Conservation (phyloP, 441 rosid genomes). For the Breynia disticha region DNA sequence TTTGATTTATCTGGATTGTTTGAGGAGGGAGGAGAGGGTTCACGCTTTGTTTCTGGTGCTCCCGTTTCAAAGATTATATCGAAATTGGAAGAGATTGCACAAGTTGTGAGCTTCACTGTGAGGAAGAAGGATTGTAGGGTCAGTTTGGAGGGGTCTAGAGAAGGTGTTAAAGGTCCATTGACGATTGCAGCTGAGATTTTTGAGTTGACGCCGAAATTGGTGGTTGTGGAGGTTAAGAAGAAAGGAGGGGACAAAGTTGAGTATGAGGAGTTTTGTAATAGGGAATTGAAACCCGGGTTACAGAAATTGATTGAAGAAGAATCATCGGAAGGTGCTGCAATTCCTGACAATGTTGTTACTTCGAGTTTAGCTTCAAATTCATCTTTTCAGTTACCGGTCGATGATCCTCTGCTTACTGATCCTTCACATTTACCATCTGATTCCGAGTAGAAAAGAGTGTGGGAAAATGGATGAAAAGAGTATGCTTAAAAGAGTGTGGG, state of each 20-base stretch:
- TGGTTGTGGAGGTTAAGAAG: constrained; percentile 78
- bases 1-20: constrained; percentile 75
- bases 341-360: constrained; percentile 11
- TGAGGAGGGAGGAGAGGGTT: constrained; percentile 65
- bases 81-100: constrained; percentile 82
- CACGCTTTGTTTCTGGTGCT: constrained; percentile 69
- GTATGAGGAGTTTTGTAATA: constrained; percentile 64
- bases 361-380: constrained; percentile 8
- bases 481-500: constrained; percentile 28
- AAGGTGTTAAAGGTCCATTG: constrained; percentile 72
- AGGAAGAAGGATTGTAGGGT: constrained; percentile 79
- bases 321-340: constrained; percentile 21
- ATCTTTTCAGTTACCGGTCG: not conserved
- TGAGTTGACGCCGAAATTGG: constrained; percentile 69
- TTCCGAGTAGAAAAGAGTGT: constrained; percentile 48
- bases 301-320: constrained; percentile 46
- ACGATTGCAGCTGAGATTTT: constrained; percentile 77
- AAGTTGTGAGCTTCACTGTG: constrained; percentile 63
- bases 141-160: constrained; percentile 70
- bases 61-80: constrained; percentile 62
- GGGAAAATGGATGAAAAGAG: constrained; percentile 20
- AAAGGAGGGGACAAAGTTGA: constrained; percentile 77
- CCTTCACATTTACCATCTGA: constrained; percentile 45
- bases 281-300: constrained; percentile 62
- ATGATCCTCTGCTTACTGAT: constrained; percentile 7